Evolutionary conservation across 345 rosid genomes (phyloP), one percentile per base, ranked within the genome.

Genomic region (Pistacia atlantica): DNA sequence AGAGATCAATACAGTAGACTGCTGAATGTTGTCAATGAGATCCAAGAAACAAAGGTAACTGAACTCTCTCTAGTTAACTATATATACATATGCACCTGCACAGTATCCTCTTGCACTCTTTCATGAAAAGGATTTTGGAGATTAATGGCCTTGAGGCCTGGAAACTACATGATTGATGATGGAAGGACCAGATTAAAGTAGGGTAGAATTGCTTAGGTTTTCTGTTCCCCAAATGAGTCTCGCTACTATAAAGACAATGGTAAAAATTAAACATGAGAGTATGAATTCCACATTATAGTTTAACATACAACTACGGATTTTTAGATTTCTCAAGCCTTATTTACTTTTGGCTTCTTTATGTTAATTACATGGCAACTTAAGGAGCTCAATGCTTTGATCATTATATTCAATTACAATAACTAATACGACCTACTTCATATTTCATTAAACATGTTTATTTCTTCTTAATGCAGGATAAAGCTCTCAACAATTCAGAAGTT

Each of bases 1-100:
- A 87, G 97, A 85, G 97, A 95, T 80, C 97, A 95, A 71, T 95
- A 93, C 74, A 79, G 89, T 33, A 87, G 97, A 82, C 83, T 95
- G 79, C 85, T 87, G 17, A 90, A 91, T 72, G 98, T 92, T 31
- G 93, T 90, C 49, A 86, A 84, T 35, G 89, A 91, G 80, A 93
- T 91, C 80, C 93, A 91, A 78, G 95, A 88, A 82, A 80, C 78
- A 75, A 87, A 95, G 98, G 98, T 95, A 85, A 80, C 3, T 13
- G 31, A 45, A 25, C 17, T 16, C 35, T 61, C 67, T 28, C 48
- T 35, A 6, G n/a, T 25, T 7, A 22, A 68, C 46, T 9, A 1
- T 52, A n/a, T 31, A 31, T 31, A 31, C 1, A 31, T 31, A 31
- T 31, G 33, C 33, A 31, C 33, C 33, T 31, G 1, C 33, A 42